phyloP scores from a whole-genome alignment of 768 basidiomycete genomes.

The Phanerochaete sordida region DNA sequence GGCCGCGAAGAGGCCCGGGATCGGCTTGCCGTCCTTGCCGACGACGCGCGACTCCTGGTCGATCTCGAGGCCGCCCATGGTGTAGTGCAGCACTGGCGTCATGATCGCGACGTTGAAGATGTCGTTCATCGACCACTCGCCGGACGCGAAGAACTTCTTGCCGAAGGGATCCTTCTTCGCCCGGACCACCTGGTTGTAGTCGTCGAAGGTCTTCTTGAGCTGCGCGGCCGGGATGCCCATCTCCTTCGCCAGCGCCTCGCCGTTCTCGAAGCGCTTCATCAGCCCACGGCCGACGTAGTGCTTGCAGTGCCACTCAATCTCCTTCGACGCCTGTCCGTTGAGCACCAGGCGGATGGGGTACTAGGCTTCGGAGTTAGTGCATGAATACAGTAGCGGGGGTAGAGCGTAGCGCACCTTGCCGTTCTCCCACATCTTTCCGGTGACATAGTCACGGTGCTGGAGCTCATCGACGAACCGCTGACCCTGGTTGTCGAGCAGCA shows the following conservation, averaged over 20 bases:
- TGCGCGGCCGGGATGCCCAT: conserved; percentile 74
- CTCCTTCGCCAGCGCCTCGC: conserved; percentile 90
- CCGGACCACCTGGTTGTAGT: conserved; percentile 77
- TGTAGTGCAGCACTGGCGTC: conserved; percentile 98
- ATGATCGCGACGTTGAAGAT: conserved; percentile 93
- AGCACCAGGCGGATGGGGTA: conserved; percentile 92
- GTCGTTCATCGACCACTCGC: conserved; percentile 87
- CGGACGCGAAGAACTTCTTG: conserved; percentile 88
- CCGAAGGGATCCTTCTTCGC: conserved; percentile 95
- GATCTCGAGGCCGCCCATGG: conserved; percentile 98
- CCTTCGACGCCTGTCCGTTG: conserved; percentile 84
- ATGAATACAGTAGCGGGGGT: background rate
- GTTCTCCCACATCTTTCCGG: conserved; percentile 96
- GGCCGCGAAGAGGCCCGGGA: conserved; percentile 89
- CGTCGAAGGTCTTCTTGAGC: conserved; percentile 89
- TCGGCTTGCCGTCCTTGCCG: conserved; percentile 66
- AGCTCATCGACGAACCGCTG: conserved; percentile 94
- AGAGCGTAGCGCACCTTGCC: conserved; percentile 57
- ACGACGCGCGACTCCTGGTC: conserved; percentile 83
- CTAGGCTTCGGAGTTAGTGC: conserved; percentile 33
- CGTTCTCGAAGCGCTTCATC: conserved; percentile 92
- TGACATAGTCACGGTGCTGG: conserved; percentile 93
- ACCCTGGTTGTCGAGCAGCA: conserved; percentile 88
- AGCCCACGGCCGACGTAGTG: conserved; percentile 96
- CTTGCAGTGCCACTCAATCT: conserved; percentile 99